Base-by-base conservation (phyloP, 768 basidiomycete genomes). In the Mycena pura region DNA sequence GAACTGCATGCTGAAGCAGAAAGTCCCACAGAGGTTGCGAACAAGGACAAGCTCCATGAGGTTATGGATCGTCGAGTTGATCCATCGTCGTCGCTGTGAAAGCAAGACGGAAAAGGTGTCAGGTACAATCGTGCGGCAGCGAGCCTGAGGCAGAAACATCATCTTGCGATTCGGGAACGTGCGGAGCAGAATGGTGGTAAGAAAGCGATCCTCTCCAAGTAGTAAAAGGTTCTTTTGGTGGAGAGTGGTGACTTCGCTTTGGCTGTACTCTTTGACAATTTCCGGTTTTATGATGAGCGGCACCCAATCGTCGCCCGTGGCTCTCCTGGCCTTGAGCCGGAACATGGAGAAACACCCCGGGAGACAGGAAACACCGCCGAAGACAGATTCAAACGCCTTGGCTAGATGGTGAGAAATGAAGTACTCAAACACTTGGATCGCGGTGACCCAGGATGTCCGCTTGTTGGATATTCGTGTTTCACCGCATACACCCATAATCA, bases 261-360 rank as follows among this genome's bases (percentile, higher is more conserved):
- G 96, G 67, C 93, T 95, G 78, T 99, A 99, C 72, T 99, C 95
- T 70, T 93, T 91, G 62, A 97, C 93, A 61, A 99, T 97, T 75
- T 97, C 94, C 17, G 96, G 96, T 71, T 98, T 97, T 74, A 92
- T 87, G 71, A 99, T 92, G 63, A 99, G 86, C 5, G 97, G 97
- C 22, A 99, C 84, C 97, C 97, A 99, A 70, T 99, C 97, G 62
- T 96, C 93, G 51, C 95, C 96, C 21, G 84, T 83, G 17, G 85
- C 74, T 70, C 90, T 94, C 53, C 97, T 86, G 8, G 95, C 96
- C 75, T 99, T 99, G 72, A 99, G 82, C 51, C 97, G 84, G 78
- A 99, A 99, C 96, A 99, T 99, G 51, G 95, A 97, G 80, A 99
- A 99, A 76, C 97, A 99, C n/a, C 97, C 97, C 0, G 97, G 97